These are phyloP conservation scores for Pythium plurisporium DNA, from an alignment of 352 stramenopile genomes.

Conservation along the genomic window DNA sequence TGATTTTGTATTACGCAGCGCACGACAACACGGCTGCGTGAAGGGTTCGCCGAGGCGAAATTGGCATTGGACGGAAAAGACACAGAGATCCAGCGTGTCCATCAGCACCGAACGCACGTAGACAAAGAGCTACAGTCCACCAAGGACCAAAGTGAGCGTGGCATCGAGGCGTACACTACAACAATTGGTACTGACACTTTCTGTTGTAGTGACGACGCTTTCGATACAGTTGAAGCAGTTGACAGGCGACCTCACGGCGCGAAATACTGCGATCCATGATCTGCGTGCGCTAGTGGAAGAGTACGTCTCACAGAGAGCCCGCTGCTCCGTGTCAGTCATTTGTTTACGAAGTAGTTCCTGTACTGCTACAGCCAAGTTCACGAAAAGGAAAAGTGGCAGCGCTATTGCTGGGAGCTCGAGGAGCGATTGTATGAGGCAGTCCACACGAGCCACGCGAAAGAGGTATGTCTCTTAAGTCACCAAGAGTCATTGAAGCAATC, in stretches of 20 bases:
- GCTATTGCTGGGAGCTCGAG: constrained; percentile 73
- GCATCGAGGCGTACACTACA: too few relatives aligned
- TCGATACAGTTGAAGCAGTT: constrained; percentile 21
- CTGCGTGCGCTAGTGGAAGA: constrained; percentile 59
- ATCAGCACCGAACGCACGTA: constrained; percentile 25
- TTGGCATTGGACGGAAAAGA: constrained; percentile 41
- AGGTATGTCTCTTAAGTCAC: constrained; percentile 34
- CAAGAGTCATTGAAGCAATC: too few relatives aligned
- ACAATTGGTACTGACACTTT: too few relatives aligned
- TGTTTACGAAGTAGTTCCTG: background rate
- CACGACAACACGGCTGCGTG: constrained; percentile 41
- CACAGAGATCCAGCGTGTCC: constrained; percentile 33
- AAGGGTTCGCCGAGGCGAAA: constrained; percentile 49
- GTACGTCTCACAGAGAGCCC: constrained; percentile 32
- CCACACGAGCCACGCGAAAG: constrained; percentile 47
- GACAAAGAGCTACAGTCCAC: constrained; percentile 29
- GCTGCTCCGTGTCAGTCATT: background rate
- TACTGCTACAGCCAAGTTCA: constrained; percentile 36
- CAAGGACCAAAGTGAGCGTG: constrained; percentile 29
- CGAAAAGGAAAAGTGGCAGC: constrained; percentile 76
- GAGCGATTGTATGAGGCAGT: constrained; percentile 55
- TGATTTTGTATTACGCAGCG: constrained; percentile 21
- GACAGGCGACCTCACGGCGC: constrained; percentile 28
- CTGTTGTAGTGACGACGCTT: constrained; percentile 13
- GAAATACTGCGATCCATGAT: constrained; percentile 38